Conservation (phyloP, 805 yeast species). For the Ogataea pini region DNA sequence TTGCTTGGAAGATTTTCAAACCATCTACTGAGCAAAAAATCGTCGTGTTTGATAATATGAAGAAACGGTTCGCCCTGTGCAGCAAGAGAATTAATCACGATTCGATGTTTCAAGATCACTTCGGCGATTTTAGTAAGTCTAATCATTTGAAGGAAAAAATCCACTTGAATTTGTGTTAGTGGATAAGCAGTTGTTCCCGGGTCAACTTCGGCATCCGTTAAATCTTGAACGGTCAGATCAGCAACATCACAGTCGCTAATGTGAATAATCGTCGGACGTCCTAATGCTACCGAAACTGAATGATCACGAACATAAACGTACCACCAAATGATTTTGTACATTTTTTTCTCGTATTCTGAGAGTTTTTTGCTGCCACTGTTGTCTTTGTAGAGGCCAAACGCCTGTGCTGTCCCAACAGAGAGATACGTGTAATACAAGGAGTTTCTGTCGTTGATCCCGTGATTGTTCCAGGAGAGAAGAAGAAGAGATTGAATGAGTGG, state of each 20-base stretch:
- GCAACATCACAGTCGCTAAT: constrained; percentile 75
- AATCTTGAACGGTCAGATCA: constrained; percentile 64
- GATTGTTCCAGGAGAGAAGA: constrained; percentile 73
- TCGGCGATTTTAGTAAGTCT: constrained; percentile 72
- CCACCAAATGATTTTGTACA: constrained; percentile 23
- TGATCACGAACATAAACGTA: constrained; percentile 18
- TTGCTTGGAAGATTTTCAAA: constrained; percentile 62
- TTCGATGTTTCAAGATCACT: constrained; percentile 63
- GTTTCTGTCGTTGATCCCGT: constrained; percentile 61
- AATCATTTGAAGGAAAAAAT: constrained; percentile 60
- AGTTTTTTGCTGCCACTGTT: constrained; percentile 6
- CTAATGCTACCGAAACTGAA: constrained; percentile 49
- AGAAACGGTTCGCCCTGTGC: constrained; percentile 48
- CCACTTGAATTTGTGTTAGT: constrained; percentile 38
- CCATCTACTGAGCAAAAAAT: constrained; percentile 74
- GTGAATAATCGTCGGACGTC: constrained; percentile 68
- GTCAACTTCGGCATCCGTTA: constrained; percentile 48
- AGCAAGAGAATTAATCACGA: constrained; percentile 28
- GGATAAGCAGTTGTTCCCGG: constrained; percentile 11
- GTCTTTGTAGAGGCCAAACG: constrained; percentile 68
- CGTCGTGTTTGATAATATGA: constrained; percentile 68
- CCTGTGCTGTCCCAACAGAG: constrained; percentile 69
- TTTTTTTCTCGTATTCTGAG: constrained; percentile 21
- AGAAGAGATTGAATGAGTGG: constrained; percentile 58
- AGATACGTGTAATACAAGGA: constrained; percentile 71